phyloP scores from a whole-genome alignment of 768 basidiomycete species.

The Suillus lakei region DNA sequence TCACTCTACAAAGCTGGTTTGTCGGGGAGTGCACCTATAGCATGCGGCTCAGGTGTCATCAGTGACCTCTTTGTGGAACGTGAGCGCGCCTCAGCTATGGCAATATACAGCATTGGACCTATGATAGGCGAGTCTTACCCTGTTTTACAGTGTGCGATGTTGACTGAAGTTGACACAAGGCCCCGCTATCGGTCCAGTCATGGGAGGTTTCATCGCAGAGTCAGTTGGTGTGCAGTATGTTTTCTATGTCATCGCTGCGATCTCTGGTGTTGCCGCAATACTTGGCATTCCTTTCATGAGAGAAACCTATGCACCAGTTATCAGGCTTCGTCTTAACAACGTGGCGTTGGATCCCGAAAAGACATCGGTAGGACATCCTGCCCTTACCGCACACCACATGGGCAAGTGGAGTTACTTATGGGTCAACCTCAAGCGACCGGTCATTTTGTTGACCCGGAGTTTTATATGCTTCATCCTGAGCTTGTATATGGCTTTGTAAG shows the following conservation, averaged over 20 bases:
- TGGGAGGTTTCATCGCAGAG: background rate
- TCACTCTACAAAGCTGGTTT: background rate
- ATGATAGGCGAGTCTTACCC: background rate
- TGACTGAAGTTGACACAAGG: background rate
- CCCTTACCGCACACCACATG: background rate
- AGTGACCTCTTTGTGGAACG: background rate
- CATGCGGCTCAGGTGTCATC: background rate
- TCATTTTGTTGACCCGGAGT: background rate
- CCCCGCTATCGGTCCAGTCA: background rate
- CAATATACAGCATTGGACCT: background rate
- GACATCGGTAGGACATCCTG: background rate
- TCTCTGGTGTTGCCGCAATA: slow-evolving; percentile 1
- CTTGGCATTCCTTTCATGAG: background rate
- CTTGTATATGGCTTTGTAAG: background rate
- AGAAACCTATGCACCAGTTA: background rate
- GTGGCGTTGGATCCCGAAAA: background rate
- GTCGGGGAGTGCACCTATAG: background rate
- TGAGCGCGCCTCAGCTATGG: background rate
- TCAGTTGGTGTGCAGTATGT: background rate
- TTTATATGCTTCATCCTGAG: background rate
- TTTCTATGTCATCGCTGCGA: background rate
- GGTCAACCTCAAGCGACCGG: background rate
- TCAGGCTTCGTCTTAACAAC: background rate
- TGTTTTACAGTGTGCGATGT: background rate
- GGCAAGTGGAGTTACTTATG: background rate